phyloP scores from a whole-genome alignment of 805 yeast species.

The Candida ulmi region DNA sequence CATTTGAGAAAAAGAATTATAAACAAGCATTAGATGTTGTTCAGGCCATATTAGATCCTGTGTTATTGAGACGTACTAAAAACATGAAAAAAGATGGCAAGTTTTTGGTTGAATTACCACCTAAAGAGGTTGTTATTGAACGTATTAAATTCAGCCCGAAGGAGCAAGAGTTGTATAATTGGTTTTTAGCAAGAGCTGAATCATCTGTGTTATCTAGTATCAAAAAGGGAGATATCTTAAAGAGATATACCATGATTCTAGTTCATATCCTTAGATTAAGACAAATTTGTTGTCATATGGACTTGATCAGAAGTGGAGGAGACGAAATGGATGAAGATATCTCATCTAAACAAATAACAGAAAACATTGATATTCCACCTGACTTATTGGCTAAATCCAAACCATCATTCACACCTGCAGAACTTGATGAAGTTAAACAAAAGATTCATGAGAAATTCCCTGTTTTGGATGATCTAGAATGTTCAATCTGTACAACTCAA shows the following conservation, averaged over 20 bases:
- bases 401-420: slow-evolving; percentile 8
- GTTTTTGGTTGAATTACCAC: slow-evolving; percentile 70
- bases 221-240: slow-evolving; percentile 60
- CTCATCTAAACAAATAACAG: slow-evolving; percentile 9
- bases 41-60: slow-evolving; percentile 80
- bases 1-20: slow-evolving; percentile 71
- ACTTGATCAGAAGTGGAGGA: slow-evolving; percentile 46
- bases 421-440: slow-evolving; percentile 8
- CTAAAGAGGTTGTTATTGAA: slow-evolving; percentile 66
- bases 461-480: slow-evolving; percentile 49
- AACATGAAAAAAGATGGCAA: slow-evolving; percentile 77
- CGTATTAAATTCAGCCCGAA: slow-evolving; percentile 58
- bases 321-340: slow-evolving; percentile 51
- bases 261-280: slow-evolving; percentile 79
- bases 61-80: slow-evolving; percentile 79
- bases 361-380: slow-evolving; percentile 12
- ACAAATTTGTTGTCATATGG: slow-evolving; percentile 84
- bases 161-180: slow-evolving; percentile 62
- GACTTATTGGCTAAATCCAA: slow-evolving; percentile 10
- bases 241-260: slow-evolving; percentile 70
- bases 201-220: slow-evolving; percentile 53
- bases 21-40: slow-evolving; percentile 75
- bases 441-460: slow-evolving; percentile 28
- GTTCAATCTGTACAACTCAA: slow-evolving; percentile 77
- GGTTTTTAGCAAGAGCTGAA: slow-evolving; percentile 64